Evolutionary conservation across 2,329 filamentous ascomycete genomes (phyloP).

Genomic region (Chaetomiaceae sp.): DNA sequence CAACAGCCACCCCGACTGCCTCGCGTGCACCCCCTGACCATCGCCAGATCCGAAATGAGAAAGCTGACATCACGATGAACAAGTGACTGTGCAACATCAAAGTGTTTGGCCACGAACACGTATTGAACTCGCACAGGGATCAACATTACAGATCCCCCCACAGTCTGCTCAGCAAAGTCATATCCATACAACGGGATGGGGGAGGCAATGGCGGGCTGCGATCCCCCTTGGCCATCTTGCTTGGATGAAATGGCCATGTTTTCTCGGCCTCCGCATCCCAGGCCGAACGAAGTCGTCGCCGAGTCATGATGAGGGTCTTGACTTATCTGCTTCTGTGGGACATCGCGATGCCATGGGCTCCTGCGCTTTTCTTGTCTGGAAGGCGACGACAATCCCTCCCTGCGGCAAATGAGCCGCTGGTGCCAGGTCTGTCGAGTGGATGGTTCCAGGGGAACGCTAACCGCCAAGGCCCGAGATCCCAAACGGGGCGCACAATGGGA

Average conservation of each 20-base stretch:
- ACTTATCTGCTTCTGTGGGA: too few species aligned
- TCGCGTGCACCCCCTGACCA: too few species aligned
- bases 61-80: neutral
- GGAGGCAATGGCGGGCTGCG: too few species aligned
- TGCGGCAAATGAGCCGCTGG: neutral
- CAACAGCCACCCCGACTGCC: too few species aligned
- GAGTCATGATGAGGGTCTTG: neutral
- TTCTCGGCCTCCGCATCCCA: neutral
- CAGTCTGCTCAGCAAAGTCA: too few species aligned
- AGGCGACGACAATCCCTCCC: neutral
- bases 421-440: neutral
- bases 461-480: conserved; percentile 11
- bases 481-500: conserved; percentile 5
- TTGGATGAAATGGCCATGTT: too few species aligned
- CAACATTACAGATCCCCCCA: neutral
- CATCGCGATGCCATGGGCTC: too few species aligned
- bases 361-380: neutral
- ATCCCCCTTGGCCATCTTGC: too few species aligned
- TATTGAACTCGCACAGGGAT: neutral
- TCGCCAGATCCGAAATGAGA: too few species aligned
- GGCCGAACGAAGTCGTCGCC: neutral
- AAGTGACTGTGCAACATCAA: neutral
- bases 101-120: too few species aligned
- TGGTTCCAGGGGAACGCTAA: conserved; percentile 1
- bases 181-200: too few species aligned